A percentile compares a stretch with the other conserved stretches of the same genome.
phyloP scores from a whole-genome alignment of 768 basidiomycete species.

The Mycena rosella region DNA sequence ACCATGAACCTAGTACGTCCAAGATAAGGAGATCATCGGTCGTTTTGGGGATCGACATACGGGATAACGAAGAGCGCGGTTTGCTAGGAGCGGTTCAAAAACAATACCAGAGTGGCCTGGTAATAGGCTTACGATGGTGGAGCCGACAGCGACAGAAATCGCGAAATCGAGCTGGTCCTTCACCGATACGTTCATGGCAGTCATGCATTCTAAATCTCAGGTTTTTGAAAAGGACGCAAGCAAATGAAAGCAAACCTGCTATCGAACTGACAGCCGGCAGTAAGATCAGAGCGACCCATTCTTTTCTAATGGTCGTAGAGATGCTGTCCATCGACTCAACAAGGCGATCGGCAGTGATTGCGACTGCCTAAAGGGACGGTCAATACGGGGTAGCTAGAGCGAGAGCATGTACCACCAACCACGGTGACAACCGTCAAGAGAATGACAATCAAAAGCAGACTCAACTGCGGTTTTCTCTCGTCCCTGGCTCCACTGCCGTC shows the following conservation, averaged over 20 bases:
- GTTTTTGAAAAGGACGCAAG: neutral
- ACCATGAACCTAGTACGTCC: conserved; percentile 75
- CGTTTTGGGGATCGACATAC: conserved; percentile 44
- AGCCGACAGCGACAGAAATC: conserved; percentile 87
- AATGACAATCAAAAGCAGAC: conserved; percentile 67
- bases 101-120: neutral
- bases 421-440: conserved; percentile 72
- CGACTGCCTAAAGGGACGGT: conserved; percentile 57
- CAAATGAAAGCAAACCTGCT: conserved; percentile 62
- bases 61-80: conserved; percentile 78
- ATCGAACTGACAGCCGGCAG: conserved; percentile 87
- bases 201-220: conserved; percentile 77
- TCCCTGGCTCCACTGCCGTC: conserved; percentile 37
- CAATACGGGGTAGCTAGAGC: neutral
- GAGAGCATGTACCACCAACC: conserved; percentile 55
- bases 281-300: conserved; percentile 91
- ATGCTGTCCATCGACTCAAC: conserved; percentile 89
- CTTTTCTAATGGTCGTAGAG: conserved; percentile 77
- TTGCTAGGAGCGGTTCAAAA: conserved; percentile 62
- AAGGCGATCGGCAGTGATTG: conserved; percentile 73
- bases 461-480: conserved; percentile 65
- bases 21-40: too few relatives aligned
- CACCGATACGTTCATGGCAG: conserved; percentile 90
- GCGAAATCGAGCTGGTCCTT: conserved; percentile 87
- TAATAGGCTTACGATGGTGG: conserved; percentile 68